These are phyloP conservation scores for Sporothrix luriei DNA, from an alignment of 2,329 filamentous ascomycete species.

Conservation along the genomic window DNA sequence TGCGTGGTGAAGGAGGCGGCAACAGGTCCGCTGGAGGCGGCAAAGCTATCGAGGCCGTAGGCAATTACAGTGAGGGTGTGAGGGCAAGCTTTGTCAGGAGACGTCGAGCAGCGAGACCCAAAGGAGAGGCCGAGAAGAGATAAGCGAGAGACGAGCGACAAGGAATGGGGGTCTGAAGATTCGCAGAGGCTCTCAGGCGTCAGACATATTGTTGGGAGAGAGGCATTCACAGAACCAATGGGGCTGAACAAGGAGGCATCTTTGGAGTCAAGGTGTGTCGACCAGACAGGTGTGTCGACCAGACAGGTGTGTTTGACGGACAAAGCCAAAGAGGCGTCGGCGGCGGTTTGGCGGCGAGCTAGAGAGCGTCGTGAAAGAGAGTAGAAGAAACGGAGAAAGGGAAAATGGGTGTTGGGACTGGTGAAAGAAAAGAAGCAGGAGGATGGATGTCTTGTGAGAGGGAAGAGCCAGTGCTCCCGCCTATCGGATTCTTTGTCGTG, in stretches of 20 bases:
- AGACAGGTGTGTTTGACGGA: neutral
- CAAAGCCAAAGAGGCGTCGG: constrained; percentile 3
- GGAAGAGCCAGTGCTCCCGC: neutral
- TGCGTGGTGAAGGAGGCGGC: neutral
- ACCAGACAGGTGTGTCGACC: neutral
- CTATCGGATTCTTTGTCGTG: neutral
- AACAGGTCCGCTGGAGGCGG: neutral
- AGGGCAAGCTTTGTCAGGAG: neutral
- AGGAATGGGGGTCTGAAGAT: neutral
- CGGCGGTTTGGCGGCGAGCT: neutral
- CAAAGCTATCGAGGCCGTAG: neutral
- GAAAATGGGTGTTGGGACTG: neutral
- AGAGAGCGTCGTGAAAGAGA: constrained; percentile 1
- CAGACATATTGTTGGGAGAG: neutral
- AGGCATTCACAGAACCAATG: neutral
- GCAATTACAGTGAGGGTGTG: neutral
- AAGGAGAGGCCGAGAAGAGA: neutral
- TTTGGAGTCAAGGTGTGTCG: neutral
- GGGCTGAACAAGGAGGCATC: constrained; percentile 16
- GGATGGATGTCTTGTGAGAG: neutral
- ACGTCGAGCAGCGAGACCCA: no score
- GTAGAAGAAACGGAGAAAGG: neutral
- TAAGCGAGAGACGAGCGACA: neutral
- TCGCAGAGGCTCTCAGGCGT: neutral
- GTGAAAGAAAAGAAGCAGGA: neutral